phyloP scores from a whole-genome alignment of 768 basidiomycete species.

The Panaeolus cyanescens region DNA sequence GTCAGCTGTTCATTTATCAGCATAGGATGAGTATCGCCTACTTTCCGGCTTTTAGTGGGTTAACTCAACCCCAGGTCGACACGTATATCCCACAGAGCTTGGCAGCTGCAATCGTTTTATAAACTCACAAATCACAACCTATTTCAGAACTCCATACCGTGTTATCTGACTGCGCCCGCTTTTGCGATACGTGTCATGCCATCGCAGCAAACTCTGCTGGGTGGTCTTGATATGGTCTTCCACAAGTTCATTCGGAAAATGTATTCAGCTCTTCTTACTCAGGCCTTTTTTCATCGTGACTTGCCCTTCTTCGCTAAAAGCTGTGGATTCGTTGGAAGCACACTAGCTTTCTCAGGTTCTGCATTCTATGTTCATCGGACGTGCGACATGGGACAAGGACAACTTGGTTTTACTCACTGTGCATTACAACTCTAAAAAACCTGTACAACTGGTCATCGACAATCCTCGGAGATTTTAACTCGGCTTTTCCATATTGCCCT shows the following conservation, averaged over 20 bases:
- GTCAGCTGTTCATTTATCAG: not conserved
- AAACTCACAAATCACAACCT: not conserved
- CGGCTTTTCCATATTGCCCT: not conserved
- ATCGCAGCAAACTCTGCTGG: not conserved
- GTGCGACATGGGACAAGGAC: not conserved
- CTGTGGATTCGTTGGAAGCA: not conserved
- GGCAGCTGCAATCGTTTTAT: not conserved
- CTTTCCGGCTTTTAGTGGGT: not conserved
- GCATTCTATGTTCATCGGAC: not conserved
- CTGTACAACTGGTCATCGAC: not conserved
- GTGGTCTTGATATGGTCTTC: not conserved
- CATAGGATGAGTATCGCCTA: not conserved
- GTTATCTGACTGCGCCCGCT: conserved; percentile 3
- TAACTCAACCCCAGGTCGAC: not conserved
- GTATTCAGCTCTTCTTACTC: not conserved
- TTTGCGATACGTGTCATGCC: not conserved
- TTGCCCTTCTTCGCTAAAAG: not conserved
- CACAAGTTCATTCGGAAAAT: not conserved
- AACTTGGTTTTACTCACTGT: not conserved
- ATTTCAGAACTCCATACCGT: not conserved
- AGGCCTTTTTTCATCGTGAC: not conserved
- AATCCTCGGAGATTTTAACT: not conserved
- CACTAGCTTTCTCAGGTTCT: not conserved
- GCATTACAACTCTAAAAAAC: not conserved
- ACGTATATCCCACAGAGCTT: not conserved